Base-by-base conservation (phyloP, 1,284 basidiomycete genomes). In the Athelia sp. region DNA sequence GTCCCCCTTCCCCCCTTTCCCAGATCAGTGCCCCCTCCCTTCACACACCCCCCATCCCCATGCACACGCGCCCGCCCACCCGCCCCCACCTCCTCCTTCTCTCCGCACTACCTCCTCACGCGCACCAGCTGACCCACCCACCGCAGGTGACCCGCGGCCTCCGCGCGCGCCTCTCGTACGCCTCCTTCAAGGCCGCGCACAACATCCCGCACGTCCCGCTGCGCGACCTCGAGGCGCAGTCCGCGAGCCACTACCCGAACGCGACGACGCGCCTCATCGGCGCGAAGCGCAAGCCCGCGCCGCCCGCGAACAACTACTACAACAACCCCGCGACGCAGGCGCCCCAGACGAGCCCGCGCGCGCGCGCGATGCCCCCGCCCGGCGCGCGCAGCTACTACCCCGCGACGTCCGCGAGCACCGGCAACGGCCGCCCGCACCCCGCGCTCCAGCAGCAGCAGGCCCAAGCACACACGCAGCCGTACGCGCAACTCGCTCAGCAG, bases 151-250 rank as follows among this genome's bases (percentile, higher is more conserved):
- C 87, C 60, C 84, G 85, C 62, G 81, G 78, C 50, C 75, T 90
- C 48, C 81, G 88, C 55, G 76, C 86, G 57, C 82, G 87, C 54
- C 78, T 90, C 45, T 78, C 85, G 1, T 87, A 89, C 65, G 87
- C 88, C 29, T 83, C 83, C 2, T 90, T 83, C 76, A 90, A 90
- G 70, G 86, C 87, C 6, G 76, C 75, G 23, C 78, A 87, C 62
- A 86, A 88, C 61, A 67, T 87, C 47, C 69, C 81, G 9, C 78
- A 82, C 52, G 71, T 81, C 47, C 73, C 82, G 43, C 70, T 90
- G 29, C 75, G 75, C 56, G 84, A 87, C 55, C 76, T 89, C 43
- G 88, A 90, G 65, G 75, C 78, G 22, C 79, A 82, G 60, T 71
- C 69, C 26, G 67, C 68, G 51, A 58, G 61, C 26, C 73, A 73